Percentiles rank a stretch among this genome's conserved stretches.
These are phyloP conservation scores for Paracamarosporium sp. DNA, from an alignment of 2,329 filamentous ascomycete species.

Conservation along the genomic window DNA sequence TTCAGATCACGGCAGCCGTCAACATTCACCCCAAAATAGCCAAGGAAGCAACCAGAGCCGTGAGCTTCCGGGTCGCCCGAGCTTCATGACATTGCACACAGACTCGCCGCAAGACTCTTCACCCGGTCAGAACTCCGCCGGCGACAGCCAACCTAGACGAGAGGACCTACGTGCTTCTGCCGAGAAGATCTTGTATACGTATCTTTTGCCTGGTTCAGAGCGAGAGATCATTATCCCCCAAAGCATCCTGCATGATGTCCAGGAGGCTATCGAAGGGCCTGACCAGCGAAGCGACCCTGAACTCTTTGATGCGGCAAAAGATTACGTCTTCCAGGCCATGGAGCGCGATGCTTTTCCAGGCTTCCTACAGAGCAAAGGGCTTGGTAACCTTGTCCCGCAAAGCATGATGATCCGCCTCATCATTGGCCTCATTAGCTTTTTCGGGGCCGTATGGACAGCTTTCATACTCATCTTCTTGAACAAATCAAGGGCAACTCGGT, in stretches of 20 bases:
- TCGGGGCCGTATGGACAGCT: slow-evolving; percentile 90
- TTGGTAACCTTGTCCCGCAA: slow-evolving; percentile 93
- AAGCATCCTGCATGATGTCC: slow-evolving; percentile 84
- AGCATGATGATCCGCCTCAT: slow-evolving; percentile 87
- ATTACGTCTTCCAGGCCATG: slow-evolving; percentile 99
- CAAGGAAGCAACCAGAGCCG: slow-evolving; percentile 58
- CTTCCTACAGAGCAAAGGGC: slow-evolving; percentile 90
- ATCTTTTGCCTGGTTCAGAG: slow-evolving; percentile 91
- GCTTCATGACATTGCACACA: slow-evolving; percentile 72
- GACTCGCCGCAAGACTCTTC: slow-evolving; percentile 64
- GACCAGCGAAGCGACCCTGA: slow-evolving; percentile 94
- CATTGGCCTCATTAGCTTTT: slow-evolving; percentile 83
- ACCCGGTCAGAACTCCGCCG: slow-evolving; percentile 43
- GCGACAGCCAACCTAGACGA: slow-evolving; percentile 50
- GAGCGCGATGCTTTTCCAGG: slow-evolving; percentile 98
- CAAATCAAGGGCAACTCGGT: slow-evolving; percentile 73
- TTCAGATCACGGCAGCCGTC: slow-evolving; percentile 55
- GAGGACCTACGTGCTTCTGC: slow-evolving; percentile 91
- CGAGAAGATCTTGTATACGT: slow-evolving; percentile 99
- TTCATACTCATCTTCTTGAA: slow-evolving; percentile 94
- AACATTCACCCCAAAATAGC: slow-evolving; percentile 58
- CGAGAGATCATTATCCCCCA: slow-evolving; percentile 93
- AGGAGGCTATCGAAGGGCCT: slow-evolving; percentile 80
- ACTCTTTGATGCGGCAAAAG: slow-evolving; percentile 95
- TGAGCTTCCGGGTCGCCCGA: slow-evolving; percentile 61